Conservation (phyloP, 257 asterid species). For the Fraxinus quadrangulata region DNA sequence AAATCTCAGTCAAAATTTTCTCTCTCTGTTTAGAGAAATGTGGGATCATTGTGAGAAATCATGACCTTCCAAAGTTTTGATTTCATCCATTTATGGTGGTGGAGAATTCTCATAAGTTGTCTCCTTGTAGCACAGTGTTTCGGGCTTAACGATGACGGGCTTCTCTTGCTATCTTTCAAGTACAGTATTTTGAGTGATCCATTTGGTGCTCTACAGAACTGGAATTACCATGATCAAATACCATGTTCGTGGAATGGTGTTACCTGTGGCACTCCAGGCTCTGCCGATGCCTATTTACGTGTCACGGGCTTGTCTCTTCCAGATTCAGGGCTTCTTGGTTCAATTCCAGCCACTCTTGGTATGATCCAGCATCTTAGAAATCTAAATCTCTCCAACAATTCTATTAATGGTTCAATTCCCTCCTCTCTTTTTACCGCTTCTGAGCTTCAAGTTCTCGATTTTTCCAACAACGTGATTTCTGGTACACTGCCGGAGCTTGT, state of each 20-base stretch:
- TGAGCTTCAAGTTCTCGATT: conserved; percentile 59
- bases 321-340: conserved; percentile 58
- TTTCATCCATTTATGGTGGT: conserved; percentile 52
- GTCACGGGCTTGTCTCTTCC: conserved; percentile 73
- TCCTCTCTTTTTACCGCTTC: conserved; percentile 58
- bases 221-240: conserved; percentile 55
- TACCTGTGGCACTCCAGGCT: conserved; percentile 56
- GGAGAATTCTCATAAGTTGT: conserved; percentile 38
- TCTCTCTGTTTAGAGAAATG: conserved; percentile 33
- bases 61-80: conserved; percentile 48
- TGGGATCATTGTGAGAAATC: conserved; percentile 40
- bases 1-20: conserved; percentile 49
- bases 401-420: conserved; percentile 82
- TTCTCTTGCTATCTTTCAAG: conserved; percentile 66
- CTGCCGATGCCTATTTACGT: conserved; percentile 52
- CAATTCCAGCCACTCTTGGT: conserved; percentile 68
- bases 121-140: conserved; percentile 35
- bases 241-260: conserved; percentile 95
- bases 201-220: conserved; percentile 45
- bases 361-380: conserved; percentile 53
- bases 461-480: conserved; percentile 72
- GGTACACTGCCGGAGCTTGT: conserved; percentile 64
- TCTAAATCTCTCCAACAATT: conserved; percentile 74
- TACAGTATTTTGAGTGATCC: conserved; percentile 62
- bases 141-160: conserved; percentile 78